Percentiles rank a stretch among this genome's conserved stretches.
Evolutionary conservation across 2,329 filamentous ascomycete species (phyloP).

Genomic region (Apiospora marii): DNA sequence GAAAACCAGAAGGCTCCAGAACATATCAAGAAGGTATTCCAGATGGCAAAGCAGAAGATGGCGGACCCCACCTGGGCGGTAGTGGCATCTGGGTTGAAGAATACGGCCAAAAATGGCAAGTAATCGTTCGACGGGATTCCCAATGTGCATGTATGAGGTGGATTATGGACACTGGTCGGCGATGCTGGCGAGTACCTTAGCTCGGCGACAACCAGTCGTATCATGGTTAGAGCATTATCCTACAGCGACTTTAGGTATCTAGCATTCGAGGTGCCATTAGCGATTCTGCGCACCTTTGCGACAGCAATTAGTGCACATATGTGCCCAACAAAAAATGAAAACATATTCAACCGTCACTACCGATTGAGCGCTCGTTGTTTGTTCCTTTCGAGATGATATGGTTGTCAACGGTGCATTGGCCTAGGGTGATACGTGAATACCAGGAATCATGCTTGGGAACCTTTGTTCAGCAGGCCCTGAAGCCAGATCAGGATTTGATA

Average conservation of each 20-base stretch:
- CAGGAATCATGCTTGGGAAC: neutral
- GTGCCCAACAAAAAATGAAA: neutral
- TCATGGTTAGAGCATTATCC: slow-evolving; percentile 1
- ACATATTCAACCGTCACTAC: neutral
- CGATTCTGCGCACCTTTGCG: neutral
- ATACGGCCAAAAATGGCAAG: neutral
- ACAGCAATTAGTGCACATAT: neutral
- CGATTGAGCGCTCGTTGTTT: neutral
- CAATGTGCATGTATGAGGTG: neutral
- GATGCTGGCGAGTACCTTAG: neutral
- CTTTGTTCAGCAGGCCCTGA: neutral
- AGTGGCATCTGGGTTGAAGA: neutral
- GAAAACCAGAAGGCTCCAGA: neutral
- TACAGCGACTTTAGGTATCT: slow-evolving; percentile 17
- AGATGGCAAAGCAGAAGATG: neutral
- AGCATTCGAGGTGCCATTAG: neutral
- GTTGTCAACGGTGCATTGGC: too few species aligned
- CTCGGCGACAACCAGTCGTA: neutral
- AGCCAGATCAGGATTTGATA: too few species aligned
- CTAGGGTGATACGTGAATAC: neutral
- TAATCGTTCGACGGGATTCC: neutral
- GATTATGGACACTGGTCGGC: neutral
- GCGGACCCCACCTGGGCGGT: neutral
- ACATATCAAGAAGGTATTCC: neutral
- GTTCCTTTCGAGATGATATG: neutral